Conservation (phyloP, 2,329 filamentous ascomycete genomes). For the Fusarium clavum region DNA sequence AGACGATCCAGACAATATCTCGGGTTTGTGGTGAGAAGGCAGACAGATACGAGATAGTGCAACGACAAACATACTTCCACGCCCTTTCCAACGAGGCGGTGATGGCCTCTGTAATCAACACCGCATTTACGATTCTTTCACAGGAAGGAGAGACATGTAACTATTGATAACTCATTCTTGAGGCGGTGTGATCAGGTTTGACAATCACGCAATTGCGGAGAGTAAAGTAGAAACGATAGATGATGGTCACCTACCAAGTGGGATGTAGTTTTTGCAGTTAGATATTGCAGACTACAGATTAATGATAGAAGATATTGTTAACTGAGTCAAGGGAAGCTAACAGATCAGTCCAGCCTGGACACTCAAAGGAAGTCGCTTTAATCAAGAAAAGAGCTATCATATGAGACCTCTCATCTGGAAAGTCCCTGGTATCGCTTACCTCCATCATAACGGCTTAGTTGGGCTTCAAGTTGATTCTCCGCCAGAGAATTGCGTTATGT, state of each 20-base stretch:
- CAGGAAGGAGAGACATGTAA: background rate
- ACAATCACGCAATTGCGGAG: background rate
- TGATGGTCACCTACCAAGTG: background rate
- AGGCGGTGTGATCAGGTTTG: slow-evolving; percentile 24
- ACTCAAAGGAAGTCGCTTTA: background rate
- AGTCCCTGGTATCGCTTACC: background rate
- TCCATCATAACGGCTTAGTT: background rate
- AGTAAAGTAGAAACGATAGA: slow-evolving; percentile 1
- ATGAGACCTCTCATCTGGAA: background rate
- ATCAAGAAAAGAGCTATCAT: background rate
- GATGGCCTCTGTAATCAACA: slow-evolving; percentile 5
- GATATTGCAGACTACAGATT: background rate
- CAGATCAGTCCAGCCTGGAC: background rate
- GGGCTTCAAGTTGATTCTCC: background rate
- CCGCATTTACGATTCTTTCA: slow-evolving; percentile 8
- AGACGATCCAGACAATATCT: slow-evolving; percentile 23
- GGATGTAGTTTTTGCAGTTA: background rate
- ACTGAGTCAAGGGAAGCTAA: background rate
- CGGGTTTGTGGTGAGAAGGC: slow-evolving; percentile 24
- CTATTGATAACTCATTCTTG: background rate
- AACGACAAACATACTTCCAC: slow-evolving; percentile 19
- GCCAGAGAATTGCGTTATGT: slow-evolving; percentile 32
- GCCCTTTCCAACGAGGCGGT: slow-evolving; percentile 11
- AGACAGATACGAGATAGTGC: slow-evolving; percentile 26
- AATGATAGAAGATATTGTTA: background rate